Conservation (phyloP, 164 flowering plant genomes). For the Annona cherimola region DNA sequence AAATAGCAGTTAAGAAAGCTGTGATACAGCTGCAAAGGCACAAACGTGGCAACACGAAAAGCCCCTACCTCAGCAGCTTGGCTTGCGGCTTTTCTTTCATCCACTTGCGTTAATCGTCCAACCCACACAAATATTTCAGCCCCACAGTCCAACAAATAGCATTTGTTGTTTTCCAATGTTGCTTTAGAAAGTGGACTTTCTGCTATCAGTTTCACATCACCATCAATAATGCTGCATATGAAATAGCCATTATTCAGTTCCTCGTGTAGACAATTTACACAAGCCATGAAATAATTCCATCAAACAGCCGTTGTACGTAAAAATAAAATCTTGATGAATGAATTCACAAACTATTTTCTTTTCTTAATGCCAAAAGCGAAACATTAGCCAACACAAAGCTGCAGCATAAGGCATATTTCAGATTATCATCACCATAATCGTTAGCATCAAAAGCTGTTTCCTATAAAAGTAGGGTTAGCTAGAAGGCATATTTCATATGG, state of each 20-base stretch:
- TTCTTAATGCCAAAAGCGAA: neutral
- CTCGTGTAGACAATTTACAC: neutral
- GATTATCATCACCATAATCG: neutral
- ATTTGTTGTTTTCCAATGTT: conserved; percentile 76
- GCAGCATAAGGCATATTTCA: neutral
- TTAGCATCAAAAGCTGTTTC: neutral
- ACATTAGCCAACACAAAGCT: neutral
- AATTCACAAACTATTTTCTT: too few species aligned
- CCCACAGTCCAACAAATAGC: conserved; percentile 92
- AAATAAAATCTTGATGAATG: neutral
- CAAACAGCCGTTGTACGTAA: neutral
- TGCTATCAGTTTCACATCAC: conserved; percentile 50
- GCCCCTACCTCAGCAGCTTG: conserved; percentile 82
- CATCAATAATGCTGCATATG: conserved; percentile 61
- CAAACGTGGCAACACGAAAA: conserved; percentile 3
- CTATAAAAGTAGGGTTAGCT: neutral
- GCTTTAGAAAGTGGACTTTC: conserved; percentile 81
- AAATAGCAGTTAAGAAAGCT: neutral
- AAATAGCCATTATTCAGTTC: conserved; percentile 17
- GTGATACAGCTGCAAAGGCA: neutral
- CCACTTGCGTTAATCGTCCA: conserved; percentile 95
- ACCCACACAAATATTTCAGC: conserved; percentile 92
- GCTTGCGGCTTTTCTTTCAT: conserved; percentile 89
- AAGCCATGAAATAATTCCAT: neutral
- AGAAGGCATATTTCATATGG: neutral